phyloP scores from a whole-genome alignment of 805 yeast species.

The Metschnikowia baotianmanensis region DNA sequence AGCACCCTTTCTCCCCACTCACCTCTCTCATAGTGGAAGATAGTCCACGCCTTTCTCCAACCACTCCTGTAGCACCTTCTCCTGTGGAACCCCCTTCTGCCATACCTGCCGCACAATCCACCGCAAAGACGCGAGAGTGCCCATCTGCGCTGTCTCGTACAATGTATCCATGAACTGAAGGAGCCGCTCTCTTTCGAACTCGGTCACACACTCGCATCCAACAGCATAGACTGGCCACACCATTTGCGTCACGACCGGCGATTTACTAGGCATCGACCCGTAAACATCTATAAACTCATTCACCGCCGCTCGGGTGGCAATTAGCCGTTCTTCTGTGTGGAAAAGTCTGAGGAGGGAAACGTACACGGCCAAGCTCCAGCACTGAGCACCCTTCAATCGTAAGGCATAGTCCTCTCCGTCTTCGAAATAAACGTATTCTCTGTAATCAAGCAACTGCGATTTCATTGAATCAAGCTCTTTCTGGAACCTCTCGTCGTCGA shows the following conservation, averaged over 20 bases:
- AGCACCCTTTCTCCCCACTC: background rate
- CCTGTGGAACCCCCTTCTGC: slow-evolving; percentile 42
- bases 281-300: slow-evolving; percentile 50
- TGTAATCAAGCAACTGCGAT: slow-evolving; percentile 37
- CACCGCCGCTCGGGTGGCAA: slow-evolving; percentile 30
- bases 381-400: slow-evolving; percentile 51
- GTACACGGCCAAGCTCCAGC: slow-evolving; percentile 49
- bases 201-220: slow-evolving; percentile 42
- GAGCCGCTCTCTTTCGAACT: slow-evolving; percentile 29
- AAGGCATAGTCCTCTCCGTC: slow-evolving; percentile 32
- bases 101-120: slow-evolving; percentile 46
- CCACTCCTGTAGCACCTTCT: slow-evolving; percentile 43
- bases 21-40: slow-evolving; percentile 32
- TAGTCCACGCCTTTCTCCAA: slow-evolving; percentile 50
- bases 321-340: slow-evolving; percentile 25
- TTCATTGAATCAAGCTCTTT: slow-evolving; percentile 33
- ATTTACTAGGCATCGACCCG: slow-evolving; percentile 41
- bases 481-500: slow-evolving; percentile 10
- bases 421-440: slow-evolving; percentile 42
- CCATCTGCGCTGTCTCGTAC: slow-evolving; percentile 52
- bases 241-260: slow-evolving; percentile 58
- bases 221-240: slow-evolving; percentile 60
- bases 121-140: slow-evolving; percentile 45
- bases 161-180: slow-evolving; percentile 38
- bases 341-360: slow-evolving; percentile 27